Base-by-base conservation (phyloP, 164 flowering plant genomes). In the Liriodendron chinense region DNA sequence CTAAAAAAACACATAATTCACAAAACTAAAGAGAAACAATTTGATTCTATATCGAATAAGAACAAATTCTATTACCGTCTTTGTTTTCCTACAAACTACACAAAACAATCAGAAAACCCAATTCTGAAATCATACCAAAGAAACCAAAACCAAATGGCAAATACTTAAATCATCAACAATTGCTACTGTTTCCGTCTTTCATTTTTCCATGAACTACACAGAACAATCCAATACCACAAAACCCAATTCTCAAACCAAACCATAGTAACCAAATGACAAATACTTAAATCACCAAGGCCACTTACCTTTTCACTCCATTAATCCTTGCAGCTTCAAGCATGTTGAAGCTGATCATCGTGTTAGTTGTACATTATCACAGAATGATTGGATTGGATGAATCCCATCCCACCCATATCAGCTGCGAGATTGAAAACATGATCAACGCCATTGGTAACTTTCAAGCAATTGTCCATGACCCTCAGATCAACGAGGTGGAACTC, bases 381-480 rank as follows among this genome's bases (percentile, higher is more conserved):
- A 82, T 96, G 99, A 77, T 96, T 96, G 72, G 99, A 96, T 85
- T 96, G 99, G 69, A 96, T 96, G 84, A 96, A 96, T 16, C 99
- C 99, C 99, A 96, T 96, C 34, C 99, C 99, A 75, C 99, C 99
- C 99, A 96, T 96, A 82, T 96, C 99, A 75, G 99, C 99, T 73
- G 98, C 99, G 21, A 96, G 91, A 85, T 96, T 96, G 76, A 96
- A 96, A 9, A 96, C 98, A 84, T 96, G 99, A 72, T 96, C 96
- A 26, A 91, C 96, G 1, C 82, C 89, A 50, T 86, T 75, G 7
- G 99, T 94, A 65, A 96, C 96, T 83, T 89, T 94, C 84, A 94
- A 76, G 80, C 99, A 96, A 74, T 96, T 96, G 20, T 96, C 97
- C 99, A 96, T 96, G 68, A 94, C 98, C 85, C 99, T 87, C 1